Evolutionary conservation across 129 eudicot genomes (phyloP), one percentile per base, ranked within the genome.

Genomic region (Centaurea solstitialis): DNA sequence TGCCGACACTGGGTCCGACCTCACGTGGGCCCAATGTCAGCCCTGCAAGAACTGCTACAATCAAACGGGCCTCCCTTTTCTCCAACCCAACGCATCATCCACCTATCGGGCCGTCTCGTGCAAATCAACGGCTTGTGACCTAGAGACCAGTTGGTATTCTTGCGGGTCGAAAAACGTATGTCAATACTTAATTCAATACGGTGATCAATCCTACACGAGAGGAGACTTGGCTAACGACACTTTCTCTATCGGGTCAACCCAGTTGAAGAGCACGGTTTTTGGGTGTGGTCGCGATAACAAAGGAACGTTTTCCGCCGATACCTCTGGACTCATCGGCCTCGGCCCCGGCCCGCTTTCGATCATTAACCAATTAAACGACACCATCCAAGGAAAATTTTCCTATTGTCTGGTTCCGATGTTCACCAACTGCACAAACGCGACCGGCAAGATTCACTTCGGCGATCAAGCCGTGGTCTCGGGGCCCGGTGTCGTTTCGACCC

Each of bases 1-100:
- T 12, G 97, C 79, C 3, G 98, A 93, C 73, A 91, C 97, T 0
- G 98, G 98, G 26, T 88, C 93, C 12, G 97, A 93, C 41, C 81
- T 93, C 20, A 77, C 87, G 0, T 91, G 98, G 97, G 82, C 84
- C 23, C 97, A 91, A 22, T 93, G 98, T 73, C 15, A 45, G 24
- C 94, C 97, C 0, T 93, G 98, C 70, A 4, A 22, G 1, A 9
- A 80, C 1, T 93, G 94, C 64, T 91, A 68, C 87, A 74, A 88
- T 9, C 98, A 92, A 85, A 17, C 5, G 4, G 6, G 37, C 2
- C 91, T 94, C 6, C 94, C 97, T 0, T 18, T 86, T 18, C 89
- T 92, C 8, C 78, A 83, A 6, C 97, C 99, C 3, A 7, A 22
- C 0, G 68, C 69, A 0, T 84, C 97, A 8, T 73, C 83, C 2